Percentiles rank a stretch among this genome's conserved stretches.
These are phyloP conservation scores for Suillus clintonianus DNA, from an alignment of 768 basidiomycete genomes.

Conservation along the genomic window DNA sequence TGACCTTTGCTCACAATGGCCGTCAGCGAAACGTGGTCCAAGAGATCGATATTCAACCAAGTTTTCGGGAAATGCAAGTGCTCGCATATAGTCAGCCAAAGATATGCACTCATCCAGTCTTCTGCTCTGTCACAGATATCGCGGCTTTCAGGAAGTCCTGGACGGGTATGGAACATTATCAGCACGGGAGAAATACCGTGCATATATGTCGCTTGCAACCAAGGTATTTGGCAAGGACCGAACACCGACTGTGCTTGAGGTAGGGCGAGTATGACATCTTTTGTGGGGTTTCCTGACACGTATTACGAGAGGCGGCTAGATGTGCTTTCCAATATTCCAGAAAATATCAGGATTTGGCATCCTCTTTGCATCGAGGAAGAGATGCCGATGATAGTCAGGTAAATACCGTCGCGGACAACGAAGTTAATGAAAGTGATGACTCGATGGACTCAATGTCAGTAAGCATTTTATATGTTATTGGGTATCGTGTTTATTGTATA, in stretches of 20 bases:
- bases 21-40: not conserved
- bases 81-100: not conserved
- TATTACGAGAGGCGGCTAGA: not conserved
- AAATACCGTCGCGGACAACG: not conserved
- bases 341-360: not conserved
- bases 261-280: not conserved
- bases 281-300: not conserved
- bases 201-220: constrained; percentile 1
- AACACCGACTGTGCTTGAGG: not conserved
- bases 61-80: not conserved
- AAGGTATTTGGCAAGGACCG: not conserved
- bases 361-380: not conserved
- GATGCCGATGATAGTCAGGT: not conserved
- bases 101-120: not conserved
- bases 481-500: not conserved
- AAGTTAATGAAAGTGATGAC: not conserved
- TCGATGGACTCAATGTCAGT: not conserved
- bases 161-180: not conserved
- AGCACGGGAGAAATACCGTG: not conserved
- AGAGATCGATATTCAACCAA: not conserved
- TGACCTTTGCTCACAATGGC: not conserved
- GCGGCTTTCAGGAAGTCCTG: not conserved
- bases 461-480: not conserved
- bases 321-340: not conserved
- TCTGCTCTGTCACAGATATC: not conserved